Base-by-base conservation (phyloP, 2,329 filamentous ascomycete genomes). In the Aspergillus quadrilineatus region DNA sequence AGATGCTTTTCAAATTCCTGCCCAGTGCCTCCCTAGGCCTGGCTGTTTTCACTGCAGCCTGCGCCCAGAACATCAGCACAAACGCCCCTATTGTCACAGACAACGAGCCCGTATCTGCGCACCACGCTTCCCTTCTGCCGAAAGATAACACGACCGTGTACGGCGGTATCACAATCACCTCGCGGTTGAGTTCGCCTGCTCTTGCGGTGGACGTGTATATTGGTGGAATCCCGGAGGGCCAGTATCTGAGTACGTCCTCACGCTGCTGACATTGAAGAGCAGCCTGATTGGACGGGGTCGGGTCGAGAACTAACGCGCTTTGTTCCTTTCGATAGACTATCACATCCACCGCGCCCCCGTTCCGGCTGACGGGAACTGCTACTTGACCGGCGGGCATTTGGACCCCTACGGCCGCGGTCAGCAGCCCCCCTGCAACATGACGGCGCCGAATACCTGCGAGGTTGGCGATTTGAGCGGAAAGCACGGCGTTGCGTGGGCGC, bases 381-480 rank as follows among this genome's bases (percentile, higher is more conserved):
- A 83, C 50, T 72, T 73, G 4, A 87, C 89, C 1, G 77, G 83
- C 4, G 83, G 78, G 2, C 89, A 93, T 67, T 81, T 91, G 10
- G 88, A 92, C 67, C 89, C 89, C 15, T 89, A 81, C 70, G 69
- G 79, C 49, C 86, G 87, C 50, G 85, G 84, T 60, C 84, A 90
- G 67, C 73, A 73, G 1, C 77, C 85, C 4, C 65, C 80, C 4
- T 93, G 89, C 74, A 79, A 90, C 66, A 37, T 74, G 9, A 64
- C 69, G 8, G 68, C 75, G 6, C 86, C 86, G 6, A 73, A 82
- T 59, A 85, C 83, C 8, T 94, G 89, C 77, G 85, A 93, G 74
- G 84, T 89, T 9, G 89, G 90, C 62, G 89, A 93, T 70, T 78
- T 92, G 55, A 83, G 84, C 64, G 89, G 89, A 68, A 93, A 93